Evolutionary conservation across 1,139 yeast species (phyloP), one percentile per base, ranked within the genome.

Genomic region (Debaryomyces fabryi): DNA sequence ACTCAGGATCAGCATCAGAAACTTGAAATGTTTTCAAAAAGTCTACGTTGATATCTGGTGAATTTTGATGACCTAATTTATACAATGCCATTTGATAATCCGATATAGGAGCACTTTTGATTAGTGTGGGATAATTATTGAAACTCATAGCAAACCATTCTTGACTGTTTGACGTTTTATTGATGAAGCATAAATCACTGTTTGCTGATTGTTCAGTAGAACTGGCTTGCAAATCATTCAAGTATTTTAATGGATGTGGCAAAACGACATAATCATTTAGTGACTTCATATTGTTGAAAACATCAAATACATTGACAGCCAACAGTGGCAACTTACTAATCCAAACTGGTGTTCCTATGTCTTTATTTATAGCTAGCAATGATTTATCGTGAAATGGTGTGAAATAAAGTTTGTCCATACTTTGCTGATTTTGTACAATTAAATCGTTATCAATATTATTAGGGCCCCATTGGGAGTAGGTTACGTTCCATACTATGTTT

Each of bases 61-160:
- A 27, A 21, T 30, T 13, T 10, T 30, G 39, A 45, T 57, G 58
- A n/a, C 59, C 58, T 18, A 64, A 48, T 40, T 64, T 64, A 52
- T 65, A 65, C 42, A 75, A 59, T 12, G 67, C 50, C 47, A 79
- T 59, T 39, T 82, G 82, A 57, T 82, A 85, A 50, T 78, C 76
- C 0, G 91, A 82, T 3, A 79, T 60, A 0, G 96, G 93, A 0
- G 97, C 95, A 23, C 89, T 81, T 52, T 83, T 83, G 18, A 92
- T 91, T 45, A 91, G 66, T 0, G 95, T 83, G 0, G 97, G 97
- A 60, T 85, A 92, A 57, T 84, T 78, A 24, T 67, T 64, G 54
- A 85, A 88, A 27, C 96, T 87, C 80, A 92, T 77, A 9, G 97
- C 97, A 70, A 81, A 89, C 97, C 97, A 91, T 44, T 88, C 86